phyloP scores from a whole-genome alignment of 768 basidiomycete species.

The Russula sp. region DNA sequence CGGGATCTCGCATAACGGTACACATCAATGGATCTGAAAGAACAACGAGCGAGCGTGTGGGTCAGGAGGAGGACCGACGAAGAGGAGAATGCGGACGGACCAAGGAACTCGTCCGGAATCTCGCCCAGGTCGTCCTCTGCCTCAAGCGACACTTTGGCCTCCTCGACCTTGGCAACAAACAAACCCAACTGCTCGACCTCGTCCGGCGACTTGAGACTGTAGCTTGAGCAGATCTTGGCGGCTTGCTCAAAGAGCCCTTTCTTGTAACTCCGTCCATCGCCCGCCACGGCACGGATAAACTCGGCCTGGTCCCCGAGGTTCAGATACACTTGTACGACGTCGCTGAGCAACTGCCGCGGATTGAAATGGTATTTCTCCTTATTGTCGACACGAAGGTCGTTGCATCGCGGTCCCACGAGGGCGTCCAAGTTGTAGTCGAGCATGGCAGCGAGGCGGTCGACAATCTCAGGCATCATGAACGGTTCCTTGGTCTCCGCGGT shows the following conservation, averaged over 20 bases:
- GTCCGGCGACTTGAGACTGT: conserved; percentile 62
- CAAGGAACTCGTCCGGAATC: conserved; percentile 91
- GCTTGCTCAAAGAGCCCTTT: conserved; percentile 80
- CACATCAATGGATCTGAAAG: conserved; percentile 79
- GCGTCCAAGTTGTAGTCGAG: conserved; percentile 89
- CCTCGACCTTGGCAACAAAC: conserved; percentile 83
- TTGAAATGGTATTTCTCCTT: conserved; percentile 87
- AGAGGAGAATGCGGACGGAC: conserved; percentile 39
- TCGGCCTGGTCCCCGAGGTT: conserved; percentile 75
- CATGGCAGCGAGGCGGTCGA: conserved; percentile 93
- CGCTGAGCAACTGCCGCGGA: conserved; percentile 72
- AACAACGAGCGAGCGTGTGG: conserved; percentile 8
- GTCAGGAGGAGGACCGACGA: conserved; percentile 11
- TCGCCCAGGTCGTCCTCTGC: conserved; percentile 92
- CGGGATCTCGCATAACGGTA: conserved; percentile 93
- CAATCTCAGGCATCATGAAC: conserved; percentile 95
- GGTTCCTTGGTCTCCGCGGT: conserved; percentile 87
- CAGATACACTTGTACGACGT: conserved; percentile 85
- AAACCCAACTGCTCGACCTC: conserved; percentile 66
- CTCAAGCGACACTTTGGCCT: conserved; percentile 67
- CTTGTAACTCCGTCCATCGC: conserved; percentile 89
- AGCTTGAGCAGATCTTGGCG: conserved; percentile 53
- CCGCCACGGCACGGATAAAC: conserved; percentile 83
- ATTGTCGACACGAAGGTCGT: conserved; percentile 79
- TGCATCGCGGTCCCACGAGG: conserved; percentile 83